Percentiles rank a stretch among this genome's conserved stretches.
These are phyloP conservation scores for Pythium monospermum DNA, from an alignment of 352 stramenopile species.

Conservation along the genomic window DNA sequence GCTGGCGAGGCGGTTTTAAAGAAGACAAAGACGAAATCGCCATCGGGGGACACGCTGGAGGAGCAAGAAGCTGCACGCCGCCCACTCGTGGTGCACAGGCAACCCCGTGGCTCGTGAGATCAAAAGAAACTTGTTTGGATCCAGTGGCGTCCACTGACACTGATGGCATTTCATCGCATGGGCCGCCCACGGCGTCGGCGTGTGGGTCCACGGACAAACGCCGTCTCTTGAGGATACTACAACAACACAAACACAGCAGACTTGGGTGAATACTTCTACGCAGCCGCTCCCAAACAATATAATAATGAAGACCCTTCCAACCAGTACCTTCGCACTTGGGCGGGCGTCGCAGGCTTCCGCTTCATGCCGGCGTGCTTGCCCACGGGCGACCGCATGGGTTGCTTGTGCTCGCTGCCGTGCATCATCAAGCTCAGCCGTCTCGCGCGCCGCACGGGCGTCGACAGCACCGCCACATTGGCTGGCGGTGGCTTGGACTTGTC, in stretches of 20 bases:
- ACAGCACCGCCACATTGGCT: too few species aligned
- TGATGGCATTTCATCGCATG: too few species aligned
- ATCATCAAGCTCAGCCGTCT: constrained; percentile 27
- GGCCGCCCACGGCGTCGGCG: too few species aligned
- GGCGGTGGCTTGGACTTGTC: too few species aligned
- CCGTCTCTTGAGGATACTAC: constrained; percentile 73
- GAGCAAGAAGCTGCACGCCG: constrained; percentile 6
- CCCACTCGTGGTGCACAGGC: constrained; percentile 3
- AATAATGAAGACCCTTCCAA: constrained; percentile 1
- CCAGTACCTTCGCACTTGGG: constrained; percentile 51
- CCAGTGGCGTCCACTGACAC: too few species aligned
- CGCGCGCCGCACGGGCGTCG: constrained; percentile 25
- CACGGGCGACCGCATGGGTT: constrained; percentile 7
- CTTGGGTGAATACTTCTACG: background rate
- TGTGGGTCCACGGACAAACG: constrained; percentile 21
- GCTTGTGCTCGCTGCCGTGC: constrained; percentile 11
- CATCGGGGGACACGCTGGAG: background rate
- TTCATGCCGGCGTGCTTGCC: constrained; percentile 14
- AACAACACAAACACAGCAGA: background rate
- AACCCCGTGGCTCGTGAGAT: constrained; percentile 18
- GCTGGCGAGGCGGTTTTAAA: constrained; percentile 20
- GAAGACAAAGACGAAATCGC: background rate
- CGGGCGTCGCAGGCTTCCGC: constrained; percentile 23
- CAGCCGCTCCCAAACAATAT: background rate
- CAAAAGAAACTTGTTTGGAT: constrained; percentile 69